These are phyloP conservation scores for Tricharina praecox DNA, from an alignment of 495 filamentous ascomycete species.

Conservation along the genomic window DNA sequence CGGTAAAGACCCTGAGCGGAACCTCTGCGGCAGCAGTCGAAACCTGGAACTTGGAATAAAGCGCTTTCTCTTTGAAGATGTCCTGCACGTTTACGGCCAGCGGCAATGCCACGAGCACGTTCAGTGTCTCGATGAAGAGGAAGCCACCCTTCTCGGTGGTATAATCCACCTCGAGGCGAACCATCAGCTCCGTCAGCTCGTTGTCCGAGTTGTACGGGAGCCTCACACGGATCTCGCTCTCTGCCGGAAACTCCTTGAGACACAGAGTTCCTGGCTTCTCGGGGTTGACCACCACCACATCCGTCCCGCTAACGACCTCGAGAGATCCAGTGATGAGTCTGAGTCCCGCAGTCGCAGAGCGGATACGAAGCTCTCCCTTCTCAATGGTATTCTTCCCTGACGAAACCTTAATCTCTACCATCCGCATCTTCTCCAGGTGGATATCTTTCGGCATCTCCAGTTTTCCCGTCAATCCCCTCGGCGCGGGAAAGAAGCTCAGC, in stretches of 20 bases:
- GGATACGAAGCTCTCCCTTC: conserved; percentile 51
- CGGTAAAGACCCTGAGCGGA: conserved; percentile 56
- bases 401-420: conserved; percentile 53
- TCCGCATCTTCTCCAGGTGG: conserved; percentile 59
- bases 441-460: conserved; percentile 37
- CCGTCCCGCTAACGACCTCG: conserved; percentile 35
- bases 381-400: conserved; percentile 64
- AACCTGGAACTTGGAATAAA: conserved; percentile 82
- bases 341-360: conserved; percentile 72
- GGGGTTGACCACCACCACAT: conserved; percentile 12
- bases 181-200: conserved; percentile 49
- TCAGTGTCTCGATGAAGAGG: conserved; percentile 44
- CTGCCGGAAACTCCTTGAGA: conserved; percentile 37
- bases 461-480: conserved; percentile 16
- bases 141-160: conserved; percentile 57
- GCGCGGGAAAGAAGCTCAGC: conserved; percentile 20
- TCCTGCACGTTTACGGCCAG: conserved; percentile 95
- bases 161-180: conserved; percentile 65
- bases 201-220: conserved; percentile 80
- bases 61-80: conserved; percentile 63
- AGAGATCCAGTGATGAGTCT: conserved; percentile 62
- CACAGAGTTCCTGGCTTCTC: conserved; percentile 51
- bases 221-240: conserved; percentile 38
- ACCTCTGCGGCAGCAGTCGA: conserved; percentile 50
- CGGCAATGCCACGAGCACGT: conserved; percentile 53